phyloP scores from a whole-genome alignment of 2,329 filamentous ascomycete genomes.

The Phaeophleospora eucalypticola region DNA sequence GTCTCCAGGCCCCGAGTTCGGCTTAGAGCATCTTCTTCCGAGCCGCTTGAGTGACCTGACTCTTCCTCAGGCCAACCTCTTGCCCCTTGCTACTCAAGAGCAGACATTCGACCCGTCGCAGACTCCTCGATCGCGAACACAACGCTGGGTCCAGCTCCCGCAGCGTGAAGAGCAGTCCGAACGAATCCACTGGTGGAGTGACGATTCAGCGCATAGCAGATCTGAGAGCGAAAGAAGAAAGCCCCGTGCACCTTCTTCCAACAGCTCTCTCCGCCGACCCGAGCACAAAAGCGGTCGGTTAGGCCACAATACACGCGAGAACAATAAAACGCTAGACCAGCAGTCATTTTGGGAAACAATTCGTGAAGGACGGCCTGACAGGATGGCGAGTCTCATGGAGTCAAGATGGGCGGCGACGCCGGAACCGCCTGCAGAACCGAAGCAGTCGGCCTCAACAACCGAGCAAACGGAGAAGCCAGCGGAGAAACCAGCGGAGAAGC shows the following conservation, averaged over 20 bases:
- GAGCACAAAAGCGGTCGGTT: slow-evolving; percentile 2
- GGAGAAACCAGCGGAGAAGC: slow-evolving; percentile 15
- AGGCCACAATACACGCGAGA: slow-evolving; percentile 41
- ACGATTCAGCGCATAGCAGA: slow-evolving; percentile 63
- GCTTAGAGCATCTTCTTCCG: slow-evolving; percentile 34
- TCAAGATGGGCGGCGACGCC: slow-evolving; percentile 30
- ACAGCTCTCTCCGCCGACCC: slow-evolving; percentile 7
- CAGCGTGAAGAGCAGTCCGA: slow-evolving; percentile 21
- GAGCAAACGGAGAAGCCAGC: slow-evolving; percentile 9
- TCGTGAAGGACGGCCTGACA: slow-evolving; percentile 37
- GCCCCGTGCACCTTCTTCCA: slow-evolving; percentile 12
- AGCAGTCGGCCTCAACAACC: slow-evolving; percentile 1
- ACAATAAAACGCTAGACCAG: slow-evolving; percentile 48
- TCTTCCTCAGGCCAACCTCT: slow-evolving; percentile 14
- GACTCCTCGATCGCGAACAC: slow-evolving; percentile 30
- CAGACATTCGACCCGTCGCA: slow-evolving; percentile 21
- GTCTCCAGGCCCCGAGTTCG: slow-evolving; percentile 31
- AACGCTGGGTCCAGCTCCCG: slow-evolving; percentile 32
- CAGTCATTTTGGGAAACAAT: slow-evolving; percentile 46
- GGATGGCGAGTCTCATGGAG: slow-evolving; percentile 31
- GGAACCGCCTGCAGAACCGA: slow-evolving; percentile 8
- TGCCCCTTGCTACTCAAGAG: slow-evolving; percentile 12
- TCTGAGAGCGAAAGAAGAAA: slow-evolving; percentile 41
- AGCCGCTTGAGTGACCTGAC: slow-evolving; percentile 26
- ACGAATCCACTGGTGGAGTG: slow-evolving; percentile 73